Evolutionary conservation across 2,329 filamentous ascomycete species (phyloP), one percentile per base, ranked within the genome.

Genomic region (Macrophomina phaseolina): DNA sequence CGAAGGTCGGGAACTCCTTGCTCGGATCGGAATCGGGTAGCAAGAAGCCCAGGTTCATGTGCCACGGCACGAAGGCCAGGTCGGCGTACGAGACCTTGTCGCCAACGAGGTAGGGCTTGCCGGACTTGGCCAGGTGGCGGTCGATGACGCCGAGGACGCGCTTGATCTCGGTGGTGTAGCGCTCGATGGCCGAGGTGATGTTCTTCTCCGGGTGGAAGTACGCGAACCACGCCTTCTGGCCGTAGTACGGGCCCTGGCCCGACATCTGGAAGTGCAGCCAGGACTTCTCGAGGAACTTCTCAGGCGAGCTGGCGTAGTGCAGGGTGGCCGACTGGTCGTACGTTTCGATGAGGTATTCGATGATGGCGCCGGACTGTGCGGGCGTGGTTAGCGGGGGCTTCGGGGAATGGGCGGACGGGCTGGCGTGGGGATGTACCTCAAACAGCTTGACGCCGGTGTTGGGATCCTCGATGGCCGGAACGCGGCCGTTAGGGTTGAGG

Each of bases 191-290:
- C 16, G 76, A 79, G 0, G 72, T 75, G 23, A 83, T 40, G 64
- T 40, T 30, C 68, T 80, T 80, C 66, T 85, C 81, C 0, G 72
- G 73, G 71, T 84, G 79, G 66, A 78, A 80, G 8, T 69, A 70
- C 8, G 71, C 74, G 69, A 81, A 81, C 79, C 79, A 81, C 11
- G 69, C 67, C 3, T 70, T 71, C 67, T 78, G 75, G 1, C 76
- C 76, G 58, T 71, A 84, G 70, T 84, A 84, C 0, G 82, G 82
- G 1, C 82, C 82, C 69, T 84, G 82, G 7, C 82, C 82, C 2
- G 77, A 76, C 48, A 74, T 73, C 72, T 84, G 81, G 72, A 79
- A 83, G 70, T 77, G 78, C 4, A 84, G 76, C 78, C 80, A 84
- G 48, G 82, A 80, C 67, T 79, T 79, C 48, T 55, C 38, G 4